Evolutionary conservation across 208 protist species (phyloP).

Genomic region (Leishmania gerbilli): DNA sequence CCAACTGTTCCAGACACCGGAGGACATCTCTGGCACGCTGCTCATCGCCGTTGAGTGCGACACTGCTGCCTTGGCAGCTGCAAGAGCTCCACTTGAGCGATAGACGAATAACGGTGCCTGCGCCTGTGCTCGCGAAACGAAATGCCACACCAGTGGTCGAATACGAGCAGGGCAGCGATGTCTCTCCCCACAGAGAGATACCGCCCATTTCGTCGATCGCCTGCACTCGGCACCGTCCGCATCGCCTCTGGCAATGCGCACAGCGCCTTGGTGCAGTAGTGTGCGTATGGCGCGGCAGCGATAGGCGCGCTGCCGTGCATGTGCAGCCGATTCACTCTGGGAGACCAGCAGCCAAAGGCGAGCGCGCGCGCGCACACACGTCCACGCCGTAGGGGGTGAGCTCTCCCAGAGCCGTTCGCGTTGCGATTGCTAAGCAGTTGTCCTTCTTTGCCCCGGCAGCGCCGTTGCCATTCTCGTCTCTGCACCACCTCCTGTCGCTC

Average conservation of each 20-base stretch:
- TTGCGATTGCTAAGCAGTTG: not conserved
- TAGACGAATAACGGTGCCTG: conserved; percentile 8
- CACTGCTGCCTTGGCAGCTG: conserved; percentile 21
- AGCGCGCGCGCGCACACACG: not conserved
- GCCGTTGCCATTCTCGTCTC: not conserved
- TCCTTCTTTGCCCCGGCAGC: not conserved
- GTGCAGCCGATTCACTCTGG: not conserved
- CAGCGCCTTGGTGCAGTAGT: not conserved
- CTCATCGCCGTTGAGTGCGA: conserved; percentile 23
- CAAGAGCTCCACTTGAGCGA: conserved; percentile 19
- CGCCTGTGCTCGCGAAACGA: not conserved
- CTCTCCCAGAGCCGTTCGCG: not conserved
- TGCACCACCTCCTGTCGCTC: not conserved
- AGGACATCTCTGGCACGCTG: conserved; percentile 16
- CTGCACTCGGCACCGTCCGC: not conserved
- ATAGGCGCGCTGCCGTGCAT: not conserved
- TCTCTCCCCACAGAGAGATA: not conserved
- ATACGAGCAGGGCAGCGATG: not conserved
- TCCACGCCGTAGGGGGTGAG: not conserved
- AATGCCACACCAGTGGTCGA: not conserved
- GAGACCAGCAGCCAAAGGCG: not conserved
- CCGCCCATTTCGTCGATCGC: not conserved
- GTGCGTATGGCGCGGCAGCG: not conserved
- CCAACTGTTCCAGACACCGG: conserved; percentile 14
- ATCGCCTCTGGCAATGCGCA: not conserved